Conservation (phyloP, 495 filamentous ascomycete species). For the Amniculicola lignicola region DNA sequence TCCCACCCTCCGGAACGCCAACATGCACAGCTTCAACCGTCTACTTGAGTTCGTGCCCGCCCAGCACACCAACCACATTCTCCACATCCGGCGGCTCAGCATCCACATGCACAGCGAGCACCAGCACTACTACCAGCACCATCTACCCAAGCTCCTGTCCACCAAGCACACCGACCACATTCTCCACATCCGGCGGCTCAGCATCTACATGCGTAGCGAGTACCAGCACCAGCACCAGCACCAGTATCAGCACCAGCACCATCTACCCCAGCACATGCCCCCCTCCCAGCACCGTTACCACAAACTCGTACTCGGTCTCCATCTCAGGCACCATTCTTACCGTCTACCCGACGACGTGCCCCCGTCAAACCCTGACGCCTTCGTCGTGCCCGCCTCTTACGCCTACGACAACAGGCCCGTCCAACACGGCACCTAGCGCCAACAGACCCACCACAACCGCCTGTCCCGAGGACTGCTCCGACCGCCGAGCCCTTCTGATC, state of each 20-base stretch:
- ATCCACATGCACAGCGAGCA: neutral
- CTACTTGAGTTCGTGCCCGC: neutral
- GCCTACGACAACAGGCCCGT: neutral
- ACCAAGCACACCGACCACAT: neutral
- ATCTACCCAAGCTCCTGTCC: neutral
- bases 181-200: neutral
- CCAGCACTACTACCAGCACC: too few relatives aligned
- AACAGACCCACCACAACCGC: neutral
- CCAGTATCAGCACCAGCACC: too few relatives aligned
- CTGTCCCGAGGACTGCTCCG: neutral
- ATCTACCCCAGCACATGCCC: neutral
- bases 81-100: neutral
- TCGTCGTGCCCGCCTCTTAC: neutral
- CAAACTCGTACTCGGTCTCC: neutral
- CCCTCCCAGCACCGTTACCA: neutral
- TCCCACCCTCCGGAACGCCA: too few relatives aligned
- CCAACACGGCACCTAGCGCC: neutral
- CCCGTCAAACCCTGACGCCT: neutral
- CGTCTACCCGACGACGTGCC: neutral
- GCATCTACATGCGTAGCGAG: too few relatives aligned
- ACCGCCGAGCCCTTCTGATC: conserved; percentile 6
- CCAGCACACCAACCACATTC: neutral
- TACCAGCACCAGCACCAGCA: too few relatives aligned
- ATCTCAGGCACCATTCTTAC: too few relatives aligned
- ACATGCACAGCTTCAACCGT: neutral